Conservation (phyloP, 1,284 basidiomycete genomes). For the Trametes sp. region DNA sequence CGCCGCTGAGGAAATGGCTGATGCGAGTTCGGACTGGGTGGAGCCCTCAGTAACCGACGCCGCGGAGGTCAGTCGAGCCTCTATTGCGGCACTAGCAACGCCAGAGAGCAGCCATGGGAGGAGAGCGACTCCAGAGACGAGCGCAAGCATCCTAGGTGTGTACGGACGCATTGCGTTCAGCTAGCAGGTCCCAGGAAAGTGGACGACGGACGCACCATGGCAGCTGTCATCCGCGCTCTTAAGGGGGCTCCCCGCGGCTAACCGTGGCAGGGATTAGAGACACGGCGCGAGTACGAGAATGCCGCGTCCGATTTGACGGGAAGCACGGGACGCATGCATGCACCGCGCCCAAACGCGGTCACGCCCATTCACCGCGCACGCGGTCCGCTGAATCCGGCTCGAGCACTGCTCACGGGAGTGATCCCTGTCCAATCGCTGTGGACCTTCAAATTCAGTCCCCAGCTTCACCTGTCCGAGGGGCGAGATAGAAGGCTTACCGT, state of each 20-base stretch:
- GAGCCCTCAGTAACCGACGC: neutral
- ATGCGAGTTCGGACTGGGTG: neutral
- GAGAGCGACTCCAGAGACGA: slow-evolving; percentile 1
- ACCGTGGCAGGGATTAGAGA: slow-evolving; percentile 14
- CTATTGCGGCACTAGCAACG: slow-evolving; percentile 7
- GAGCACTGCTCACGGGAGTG: slow-evolving; percentile 6
- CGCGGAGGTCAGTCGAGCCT: neutral
- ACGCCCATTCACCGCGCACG: slow-evolving; percentile 1
- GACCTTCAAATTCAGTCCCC: slow-evolving; percentile 1
- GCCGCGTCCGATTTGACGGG: slow-evolving; percentile 1
- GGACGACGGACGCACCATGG: neutral
- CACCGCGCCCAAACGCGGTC: slow-evolving; percentile 11
- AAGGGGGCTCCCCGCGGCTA: slow-evolving; percentile 5
- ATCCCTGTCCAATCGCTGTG: slow-evolving; percentile 1
- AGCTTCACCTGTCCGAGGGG: neutral
- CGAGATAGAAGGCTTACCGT: slow-evolving; percentile 3
- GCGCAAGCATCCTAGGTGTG: slow-evolving; percentile 8
- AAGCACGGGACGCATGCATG: slow-evolving; percentile 12
- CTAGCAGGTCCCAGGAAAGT: neutral
- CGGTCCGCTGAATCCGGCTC: slow-evolving; percentile 14
- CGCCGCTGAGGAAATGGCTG: neutral
- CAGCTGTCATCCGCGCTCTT: slow-evolving; percentile 4
- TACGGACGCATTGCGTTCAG: slow-evolving; percentile 1
- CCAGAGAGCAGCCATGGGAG: slow-evolving; percentile 8
- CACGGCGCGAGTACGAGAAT: neutral